Base-by-base conservation (phyloP, 2,329 filamentous ascomycete genomes). In the Trichoderma koningii region DNA sequence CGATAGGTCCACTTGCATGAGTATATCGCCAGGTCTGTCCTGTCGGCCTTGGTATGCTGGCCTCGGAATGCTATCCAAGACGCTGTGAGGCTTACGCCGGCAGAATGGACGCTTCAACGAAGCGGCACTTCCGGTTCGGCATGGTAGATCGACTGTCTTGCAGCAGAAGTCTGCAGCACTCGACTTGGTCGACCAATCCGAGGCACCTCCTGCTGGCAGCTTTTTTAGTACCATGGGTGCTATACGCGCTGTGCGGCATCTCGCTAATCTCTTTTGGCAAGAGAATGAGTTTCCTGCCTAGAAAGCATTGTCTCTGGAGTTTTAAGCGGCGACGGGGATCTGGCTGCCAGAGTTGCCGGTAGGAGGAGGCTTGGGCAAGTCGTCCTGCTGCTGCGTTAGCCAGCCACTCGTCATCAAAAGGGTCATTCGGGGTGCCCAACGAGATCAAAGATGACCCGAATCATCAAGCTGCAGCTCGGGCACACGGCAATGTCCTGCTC, bases 401-500 rank as follows among this genome's bases (percentile, higher is more conserved):
- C 21, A 53, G 52, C 51, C 55, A 59, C 26, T 50, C 44, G 59
- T 52, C 47, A 48, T 19, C 6, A 30, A 9, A 17, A 28, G 5
- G 26, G 7, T 38, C 34, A 38, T 28, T 45, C 30, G 41, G 1
- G 30, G 42, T n/a, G 51, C 72, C 88, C 71, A 77, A 95, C 92
- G 74, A 86, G 77, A 69, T 98, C 95, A 72, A 93, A 99, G 53
- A 99, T 96, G 15, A 99, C 93, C 66, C 89, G 82, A 65, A 99
- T 97, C 92, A 96, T 97, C 72, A 99, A 81, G 77, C 93, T 97
- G 78, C 95, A 99, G 76, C 93, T 97, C 23, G 95, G 95, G 73
- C 95, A 99, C 12, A 98, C 91, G n/a, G 91, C 95, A 74, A 99
- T 93, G 71, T 98, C 93, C 76, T 94, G 88, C 68, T 92, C 91